These are phyloP conservation scores for Selaginella tamariscina DNA, from an alignment of 75 land plant species.

Conservation along the genomic window DNA sequence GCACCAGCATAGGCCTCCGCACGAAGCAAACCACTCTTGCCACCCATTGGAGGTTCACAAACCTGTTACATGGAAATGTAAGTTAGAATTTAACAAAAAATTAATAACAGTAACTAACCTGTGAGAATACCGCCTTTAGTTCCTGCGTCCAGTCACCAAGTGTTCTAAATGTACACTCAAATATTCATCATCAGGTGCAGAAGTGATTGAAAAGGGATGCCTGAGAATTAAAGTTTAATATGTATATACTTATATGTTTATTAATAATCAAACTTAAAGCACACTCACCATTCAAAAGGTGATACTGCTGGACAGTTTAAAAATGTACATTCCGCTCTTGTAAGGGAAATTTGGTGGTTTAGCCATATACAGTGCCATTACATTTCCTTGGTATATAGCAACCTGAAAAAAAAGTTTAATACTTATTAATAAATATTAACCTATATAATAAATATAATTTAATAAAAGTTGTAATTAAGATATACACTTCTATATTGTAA, in stretches of 20 bases:
- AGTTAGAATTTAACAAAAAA: no score
- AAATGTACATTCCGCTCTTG: conserved; percentile 42
- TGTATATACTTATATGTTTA: background rate
- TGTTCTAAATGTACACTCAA: conserved; percentile 44
- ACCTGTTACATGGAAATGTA: no score
- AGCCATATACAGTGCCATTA: conserved; percentile 13
- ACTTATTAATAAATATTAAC: no score
- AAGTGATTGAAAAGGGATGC: conserved; percentile 57
- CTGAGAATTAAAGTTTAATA: conserved; percentile 20
- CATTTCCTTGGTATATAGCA: conserved; percentile 20
- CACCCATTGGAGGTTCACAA: conserved; percentile 38
- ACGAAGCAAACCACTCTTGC: conserved; percentile 59
- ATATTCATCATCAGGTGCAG: conserved; percentile 42
- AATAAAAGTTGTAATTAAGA: no score
- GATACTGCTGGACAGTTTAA: conserved; percentile 45
- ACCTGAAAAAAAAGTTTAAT: background rate
- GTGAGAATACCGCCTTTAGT: conserved; percentile 27
- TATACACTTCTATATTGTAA: no score
- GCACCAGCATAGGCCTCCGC: conserved; percentile 23
- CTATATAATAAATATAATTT: no score
- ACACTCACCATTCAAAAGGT: conserved; percentile 42
- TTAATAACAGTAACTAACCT: conserved; percentile 10
- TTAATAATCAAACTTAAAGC: background rate
- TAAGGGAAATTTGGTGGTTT: conserved; percentile 37
- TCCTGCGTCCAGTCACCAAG: conserved; percentile 47